Conservation (phyloP, 768 basidiomycete species). For the Boletus fagicola region DNA sequence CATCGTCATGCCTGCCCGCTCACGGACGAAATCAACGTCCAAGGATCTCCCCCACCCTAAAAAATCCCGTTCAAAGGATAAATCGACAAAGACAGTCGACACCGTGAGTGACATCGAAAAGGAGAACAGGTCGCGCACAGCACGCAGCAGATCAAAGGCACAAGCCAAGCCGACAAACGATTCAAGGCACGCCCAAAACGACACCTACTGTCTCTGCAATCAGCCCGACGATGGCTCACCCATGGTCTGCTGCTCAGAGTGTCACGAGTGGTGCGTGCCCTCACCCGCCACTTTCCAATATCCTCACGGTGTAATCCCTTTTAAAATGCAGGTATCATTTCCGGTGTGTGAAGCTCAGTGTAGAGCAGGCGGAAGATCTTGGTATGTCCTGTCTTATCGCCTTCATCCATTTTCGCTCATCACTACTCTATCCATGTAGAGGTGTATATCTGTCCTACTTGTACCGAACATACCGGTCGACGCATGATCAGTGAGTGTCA, state of each 20-base stretch:
- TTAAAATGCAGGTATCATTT: constrained; percentile 75
- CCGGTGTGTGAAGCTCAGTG: constrained; percentile 62
- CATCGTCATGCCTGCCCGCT: constrained; percentile 45
- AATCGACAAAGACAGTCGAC: constrained; percentile 16
- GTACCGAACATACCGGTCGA: constrained; percentile 60
- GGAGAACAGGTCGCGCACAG: constrained; percentile 28
- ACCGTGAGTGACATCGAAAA: constrained; percentile 29
- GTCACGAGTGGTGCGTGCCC: constrained; percentile 63
- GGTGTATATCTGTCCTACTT: constrained; percentile 55
- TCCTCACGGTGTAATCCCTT: constrained; percentile 5
- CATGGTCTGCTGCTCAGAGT: constrained; percentile 74
- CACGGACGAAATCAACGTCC: constrained; percentile 40
- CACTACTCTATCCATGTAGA: constrained; percentile 37
- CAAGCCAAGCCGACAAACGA: constrained; percentile 19
- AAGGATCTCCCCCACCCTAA: constrained; percentile 4
- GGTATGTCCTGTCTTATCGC: constrained; percentile 48
- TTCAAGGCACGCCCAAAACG: constrained; percentile 17
- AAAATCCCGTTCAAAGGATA: constrained; percentile 20
- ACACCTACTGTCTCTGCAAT: constrained; percentile 56
- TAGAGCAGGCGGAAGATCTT: constrained; percentile 71
- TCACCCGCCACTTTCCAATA: neutral
- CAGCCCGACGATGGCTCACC: constrained; percentile 74
- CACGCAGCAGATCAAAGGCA: constrained; percentile 25
- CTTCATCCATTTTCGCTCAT: constrained; percentile 13
- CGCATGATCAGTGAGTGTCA: constrained; percentile 76